Percentiles rank a stretch among this genome's conserved stretches.
These are phyloP conservation scores for Ceratocystis albifundus DNA, from an alignment of 2,329 filamentous ascomycete species.

Conservation along the genomic window DNA sequence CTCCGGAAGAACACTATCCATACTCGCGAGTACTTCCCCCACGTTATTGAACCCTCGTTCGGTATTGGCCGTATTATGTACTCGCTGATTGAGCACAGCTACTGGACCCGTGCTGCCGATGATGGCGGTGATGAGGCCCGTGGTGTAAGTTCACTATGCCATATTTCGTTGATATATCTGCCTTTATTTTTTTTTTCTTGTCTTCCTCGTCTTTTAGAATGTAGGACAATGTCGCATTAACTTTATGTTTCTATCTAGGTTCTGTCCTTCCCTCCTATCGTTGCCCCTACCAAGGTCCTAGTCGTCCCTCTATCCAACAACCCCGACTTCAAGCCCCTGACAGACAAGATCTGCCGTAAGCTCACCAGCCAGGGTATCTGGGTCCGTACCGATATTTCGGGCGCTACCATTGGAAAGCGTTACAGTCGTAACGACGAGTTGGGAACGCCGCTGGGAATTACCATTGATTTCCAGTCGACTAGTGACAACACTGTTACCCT, in stretches of 20 bases:
- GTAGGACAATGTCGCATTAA: constrained; percentile 28
- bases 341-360: constrained; percentile 54
- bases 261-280: constrained; percentile 38
- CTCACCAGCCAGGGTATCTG: constrained; percentile 61
- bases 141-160: constrained; percentile 50
- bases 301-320: constrained; percentile 71
- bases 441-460: constrained; percentile 77
- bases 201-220: not conserved
- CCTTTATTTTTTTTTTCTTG: not conserved
- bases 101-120: constrained; percentile 68
- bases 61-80: constrained; percentile 86
- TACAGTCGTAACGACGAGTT: constrained; percentile 84
- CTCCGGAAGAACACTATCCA: constrained; percentile 74
- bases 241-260: constrained; percentile 27
- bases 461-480: constrained; percentile 80
- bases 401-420: constrained; percentile 76
- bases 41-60: constrained; percentile 88
- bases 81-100: constrained; percentile 83
- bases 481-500: constrained; percentile 72
- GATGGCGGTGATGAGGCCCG: constrained; percentile 70
- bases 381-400: constrained; percentile 69
- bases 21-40: constrained; percentile 79
- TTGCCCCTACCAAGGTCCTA: constrained; percentile 78
- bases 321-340: constrained; percentile 57
- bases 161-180: not conserved